Evolutionary conservation across 345 rosid species (phyloP), one percentile per base, ranked within the genome.

Genomic region (Moringa oleifera): DNA sequence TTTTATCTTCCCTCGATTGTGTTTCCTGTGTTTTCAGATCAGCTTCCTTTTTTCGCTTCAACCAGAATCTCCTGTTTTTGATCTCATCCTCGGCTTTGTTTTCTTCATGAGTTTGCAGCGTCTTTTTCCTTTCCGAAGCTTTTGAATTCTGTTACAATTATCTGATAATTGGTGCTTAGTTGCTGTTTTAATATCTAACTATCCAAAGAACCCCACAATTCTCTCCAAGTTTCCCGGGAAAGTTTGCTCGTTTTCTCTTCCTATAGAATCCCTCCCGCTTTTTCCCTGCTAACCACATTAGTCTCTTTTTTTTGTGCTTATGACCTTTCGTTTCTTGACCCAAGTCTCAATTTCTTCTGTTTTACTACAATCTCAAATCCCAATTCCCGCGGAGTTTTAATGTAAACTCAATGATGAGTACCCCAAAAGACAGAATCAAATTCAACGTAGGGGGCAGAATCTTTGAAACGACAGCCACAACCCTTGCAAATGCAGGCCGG

Each of bases 381-480:
- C 3, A 52, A 41, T 25, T 20, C 23, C 12, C 49, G 18, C 16
- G 9, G 16, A 31, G 3, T 53, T 23, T 10, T 66, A 47, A 20
- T 67, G 18, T 45, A 37, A 66, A 12, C 25, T 55, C 59, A 58
- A 55, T 65, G 55, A 94, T 91, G 99, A 89, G 84, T 64, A 67
- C 82, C 24, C 80, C 79, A 63, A 84, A 80, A 61, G 99, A 94
- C 70, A 66, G 86, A 60, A 65, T 94, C 55, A 80, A 79, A 72
- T 78, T 94, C 86, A 90, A 91, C 73, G 97, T 95, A 0, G 95
- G 99, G 51, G 99, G 99, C 46, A 74, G 87, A 76, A 47, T 78
- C 56, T 95, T 95, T 75, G 95, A 95, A 61, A 91, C 97, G 20
- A 87, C 99, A n/a, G 74, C 95, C 7, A 91, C 97, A 46, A 91